phyloP scores from a whole-genome alignment of 2,329 filamentous ascomycete genomes.

The Escovopsis sp. region DNA sequence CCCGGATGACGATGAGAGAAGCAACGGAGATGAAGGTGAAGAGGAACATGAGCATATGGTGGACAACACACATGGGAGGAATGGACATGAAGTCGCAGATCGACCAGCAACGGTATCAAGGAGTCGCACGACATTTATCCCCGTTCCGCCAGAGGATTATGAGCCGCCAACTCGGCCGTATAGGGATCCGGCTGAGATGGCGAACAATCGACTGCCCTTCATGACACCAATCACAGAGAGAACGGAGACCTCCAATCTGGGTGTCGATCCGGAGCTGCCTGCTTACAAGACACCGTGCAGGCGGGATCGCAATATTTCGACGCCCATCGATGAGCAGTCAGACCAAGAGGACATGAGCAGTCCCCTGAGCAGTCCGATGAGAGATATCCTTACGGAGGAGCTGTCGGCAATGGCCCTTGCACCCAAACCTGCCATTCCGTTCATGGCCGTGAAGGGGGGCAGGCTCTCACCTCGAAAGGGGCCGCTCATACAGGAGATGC shows the following conservation, averaged over 20 bases:
- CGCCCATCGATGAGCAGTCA: slow-evolving; percentile 17
- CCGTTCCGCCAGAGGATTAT: slow-evolving; percentile 75
- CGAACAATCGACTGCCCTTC: slow-evolving; percentile 86
- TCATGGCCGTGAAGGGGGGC: slow-evolving; percentile 17
- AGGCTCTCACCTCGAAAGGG: slow-evolving; percentile 40
- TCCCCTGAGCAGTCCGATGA: slow-evolving; percentile 56
- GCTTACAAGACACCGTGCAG: slow-evolving; percentile 67
- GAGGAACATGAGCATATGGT: not conserved
- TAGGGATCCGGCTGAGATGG: slow-evolving; percentile 63
- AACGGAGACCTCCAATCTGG: slow-evolving; percentile 69
- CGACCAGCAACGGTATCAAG: slow-evolving; percentile 22
- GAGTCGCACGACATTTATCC: slow-evolving; percentile 56
- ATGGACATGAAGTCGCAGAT: slow-evolving; percentile 11
- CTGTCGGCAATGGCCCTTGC: slow-evolving; percentile 36
- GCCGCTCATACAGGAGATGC: slow-evolving; percentile 64
- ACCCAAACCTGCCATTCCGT: slow-evolving; percentile 23
- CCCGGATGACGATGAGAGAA: not conserved
- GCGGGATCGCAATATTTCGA: slow-evolving; percentile 17
- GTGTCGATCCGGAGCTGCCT: slow-evolving; percentile 45
- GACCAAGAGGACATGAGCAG: slow-evolving; percentile 44
- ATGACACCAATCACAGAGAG: slow-evolving; percentile 98
- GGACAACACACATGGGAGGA: not conserved
- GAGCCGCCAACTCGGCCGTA: slow-evolving; percentile 65
- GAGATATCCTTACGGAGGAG: slow-evolving; percentile 44
- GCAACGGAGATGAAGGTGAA: not conserved